Base-by-base conservation (phyloP, 306 rosid genomes). In the Rosa chinensis region DNA sequence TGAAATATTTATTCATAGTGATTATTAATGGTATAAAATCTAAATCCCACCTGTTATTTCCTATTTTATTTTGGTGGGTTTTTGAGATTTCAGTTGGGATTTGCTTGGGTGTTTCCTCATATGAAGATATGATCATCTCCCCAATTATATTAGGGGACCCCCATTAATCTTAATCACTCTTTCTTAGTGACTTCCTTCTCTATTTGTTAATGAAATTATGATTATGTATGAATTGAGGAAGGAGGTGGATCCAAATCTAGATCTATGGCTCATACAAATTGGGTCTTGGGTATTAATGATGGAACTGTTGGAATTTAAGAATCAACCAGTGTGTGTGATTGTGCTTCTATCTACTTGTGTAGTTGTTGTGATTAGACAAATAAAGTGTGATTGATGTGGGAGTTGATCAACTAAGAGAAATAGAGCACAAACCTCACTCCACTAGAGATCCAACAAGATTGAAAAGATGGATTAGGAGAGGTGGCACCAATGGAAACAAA, bases 11-110 rank as follows among this genome's bases (percentile, higher is more conserved):
- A 49, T 82, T 12, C 63, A 35, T 44, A 20, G 28, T 9, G 17
- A 49, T 25, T 40, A 55, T 47, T 32, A 76, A 76, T 63, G 55
- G 61, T 76, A 62, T 32, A 47, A 63, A 64, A 47, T 63, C 72
- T 68, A 76, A 63, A 63, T 63, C 72, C 74, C 55, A 53, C 76
- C 75, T 82, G 64, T 64, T 70, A 16, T 40, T 53, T 13, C 42
- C 58, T 47, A 25, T 37, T 70, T 18, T 49, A 40, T 59, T 37
- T 42, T 66, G 14, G 18, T 28, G 74, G 48, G 70, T 43, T 35
- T 76, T 77, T 64, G 83, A 45, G 67, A 85, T 86, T 88, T 80
- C 82, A 59, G 81, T 79, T 69, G 75, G 66, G 59, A 74, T 56
- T 74, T 80, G 66, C 76, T 86, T 16, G 56, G 28, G 74, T 79